Evolutionary conservation across 805 yeast genomes (phyloP).

Genomic region (Metschnikowia kofuensis): DNA sequence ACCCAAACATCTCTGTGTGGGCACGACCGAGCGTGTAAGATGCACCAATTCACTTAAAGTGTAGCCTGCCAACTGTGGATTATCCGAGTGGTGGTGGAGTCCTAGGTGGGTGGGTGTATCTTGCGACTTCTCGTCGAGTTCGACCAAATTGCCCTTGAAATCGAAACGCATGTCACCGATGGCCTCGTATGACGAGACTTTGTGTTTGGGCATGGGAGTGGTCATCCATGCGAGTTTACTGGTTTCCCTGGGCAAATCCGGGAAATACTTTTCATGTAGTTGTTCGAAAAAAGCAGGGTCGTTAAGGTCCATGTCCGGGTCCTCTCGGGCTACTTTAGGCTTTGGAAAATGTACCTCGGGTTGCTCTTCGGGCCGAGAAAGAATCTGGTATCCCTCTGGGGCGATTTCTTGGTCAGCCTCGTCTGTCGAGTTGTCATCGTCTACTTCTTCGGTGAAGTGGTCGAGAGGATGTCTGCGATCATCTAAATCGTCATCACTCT

Average conservation of each 20-base stretch:
- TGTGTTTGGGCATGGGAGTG: slow-evolving; percentile 48
- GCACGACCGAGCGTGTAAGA: slow-evolving; percentile 69
- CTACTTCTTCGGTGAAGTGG: slow-evolving; percentile 23
- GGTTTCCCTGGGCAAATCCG: slow-evolving; percentile 82
- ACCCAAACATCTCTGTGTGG: slow-evolving; percentile 85
- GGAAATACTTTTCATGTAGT: slow-evolving; percentile 81
- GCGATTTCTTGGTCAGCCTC: slow-evolving; percentile 40
- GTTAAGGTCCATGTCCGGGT: slow-evolving; percentile 52
- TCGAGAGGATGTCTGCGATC: slow-evolving; percentile 10
- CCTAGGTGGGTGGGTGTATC: slow-evolving; percentile 59
- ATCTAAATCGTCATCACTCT: slow-evolving; percentile 11
- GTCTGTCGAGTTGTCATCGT: slow-evolving; percentile 29
- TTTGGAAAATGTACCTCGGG: slow-evolving; percentile 64
- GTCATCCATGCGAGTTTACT: slow-evolving; percentile 91
- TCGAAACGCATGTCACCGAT: slow-evolving; percentile 81
- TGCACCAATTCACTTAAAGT: slow-evolving; percentile 81
- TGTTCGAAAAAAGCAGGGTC: slow-evolving; percentile 79
- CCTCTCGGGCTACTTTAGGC: slow-evolving; percentile 34
- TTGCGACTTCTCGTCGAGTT: slow-evolving; percentile 31
- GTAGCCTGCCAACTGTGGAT: slow-evolving; percentile 90
- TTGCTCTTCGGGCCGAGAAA: slow-evolving; percentile 38
- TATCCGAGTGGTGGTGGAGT: slow-evolving; percentile 86
- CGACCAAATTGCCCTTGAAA: slow-evolving; percentile 74
- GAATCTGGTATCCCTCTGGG: slow-evolving; percentile 41
- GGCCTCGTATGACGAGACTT: slow-evolving; percentile 45